Base-by-base conservation (phyloP, 768 basidiomycete species). In the Baorangia bicolor region DNA sequence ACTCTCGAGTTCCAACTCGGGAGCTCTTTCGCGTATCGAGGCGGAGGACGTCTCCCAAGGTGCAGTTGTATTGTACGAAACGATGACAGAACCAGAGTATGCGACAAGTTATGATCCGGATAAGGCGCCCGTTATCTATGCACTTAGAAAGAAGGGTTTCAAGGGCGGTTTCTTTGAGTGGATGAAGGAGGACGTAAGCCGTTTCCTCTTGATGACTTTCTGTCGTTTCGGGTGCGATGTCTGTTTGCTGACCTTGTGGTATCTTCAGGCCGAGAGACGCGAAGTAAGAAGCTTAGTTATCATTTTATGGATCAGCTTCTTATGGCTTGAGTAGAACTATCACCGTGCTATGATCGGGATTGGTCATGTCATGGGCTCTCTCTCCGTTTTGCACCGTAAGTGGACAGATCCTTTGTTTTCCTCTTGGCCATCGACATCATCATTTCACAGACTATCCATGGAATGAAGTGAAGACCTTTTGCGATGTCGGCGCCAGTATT, bases 401-500 rank as follows among this genome's bases (percentile, higher is more conserved):
- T 42, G n/a, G 5, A 43, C 1, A 9, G 9, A 21, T 18, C 11
- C 11, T n/a, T 46, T 34, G 34, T 8, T 30, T 35, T 49, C 3
- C 1, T 51, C 12, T 12, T 14, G 8, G 23, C 0, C 16, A 5
- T 14, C 21, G 28, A 48, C 13, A 8, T 4, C n/a, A 18, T 43
- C 18, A 11, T 23, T 55, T 33, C 7, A 5, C 21, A 71, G 64
- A 69, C 40, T 59, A 64, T 58, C 61, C 67, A 28, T 59, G 72
- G 72, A 33, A 59, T 53, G 59, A 56, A 47, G 53, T 63, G 25
- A 53, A 61, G 30, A 63, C 64, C 10, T 54, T 74, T 33, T 65
- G 66, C 12, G 71, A 72, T 45, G 55, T 72, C 21, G 71, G 70
- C 5, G 62, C 70, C 12, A 64, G 70, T n/a, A 27, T 66, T 5